Base-by-base conservation (phyloP, 768 basidiomycete genomes). In the Zangia roseola region DNA sequence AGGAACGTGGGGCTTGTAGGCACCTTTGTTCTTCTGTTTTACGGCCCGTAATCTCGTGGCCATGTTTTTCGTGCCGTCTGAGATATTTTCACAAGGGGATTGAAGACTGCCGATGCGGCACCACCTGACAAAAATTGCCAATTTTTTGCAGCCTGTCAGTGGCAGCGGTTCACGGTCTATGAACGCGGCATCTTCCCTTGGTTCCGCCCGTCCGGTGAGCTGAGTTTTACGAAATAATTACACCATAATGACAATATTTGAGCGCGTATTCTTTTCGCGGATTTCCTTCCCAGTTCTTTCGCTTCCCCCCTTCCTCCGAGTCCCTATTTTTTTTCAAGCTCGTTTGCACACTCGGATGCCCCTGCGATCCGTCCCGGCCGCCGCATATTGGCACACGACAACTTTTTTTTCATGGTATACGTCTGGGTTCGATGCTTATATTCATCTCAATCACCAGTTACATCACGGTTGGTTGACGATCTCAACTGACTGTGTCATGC, bases 171-270 rank as follows among this genome's bases (percentile, higher is more conserved):
- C 43, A 64, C 50, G 43, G 47, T 47, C 28, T 30, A 14, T 48
- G 42, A 40, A 45, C 46, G 38, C 55, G 60, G 46, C 52, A 45
- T 53, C 37, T 43, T 49, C 12, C 45, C 49, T 47, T 21, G 52
- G 52, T 55, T 67, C 56, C 54, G 44, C 47, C 42, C 46, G 44
- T 54, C 33, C 45, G 47, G 52, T 63, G 56, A 57, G 64, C 42
- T 50, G 23, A 54, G 21, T 54, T 63, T 69, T 69, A 63, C 64
- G 66, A 58, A 49, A 68, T 60, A n/a, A 57, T 69, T 57, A 69
- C 65, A 56, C 16, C 45, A 62, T 44, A 40, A 43, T 56, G 62
- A 54, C 64, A 35, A 23, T 46, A 61, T 45, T 50, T 45, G 50
- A 49, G 45, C 35, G 33, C 33, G 34, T 28, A 45, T 33, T 28